phyloP scores from a whole-genome alignment of 306 rosid species.

The Cicer pinnatifidum region DNA sequence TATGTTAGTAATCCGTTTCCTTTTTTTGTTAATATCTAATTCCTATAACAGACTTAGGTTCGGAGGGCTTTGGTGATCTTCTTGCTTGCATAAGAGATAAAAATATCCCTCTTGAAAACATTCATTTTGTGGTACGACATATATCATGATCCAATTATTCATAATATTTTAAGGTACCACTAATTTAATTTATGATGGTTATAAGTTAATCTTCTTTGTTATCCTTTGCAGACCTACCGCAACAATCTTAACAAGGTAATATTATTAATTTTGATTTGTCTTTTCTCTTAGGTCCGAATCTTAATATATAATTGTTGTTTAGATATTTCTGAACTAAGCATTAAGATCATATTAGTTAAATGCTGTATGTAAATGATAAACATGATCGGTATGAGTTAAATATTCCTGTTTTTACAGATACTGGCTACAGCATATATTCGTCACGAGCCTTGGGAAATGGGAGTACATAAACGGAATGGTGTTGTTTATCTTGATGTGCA shows the following conservation, averaged over 20 bases:
- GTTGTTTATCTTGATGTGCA: constrained; percentile 97
- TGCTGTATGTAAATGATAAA: background rate
- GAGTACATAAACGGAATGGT: constrained; percentile 95
- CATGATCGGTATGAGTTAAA: background rate
- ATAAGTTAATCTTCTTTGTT: constrained; percentile 28
- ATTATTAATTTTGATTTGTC: constrained; percentile 21
- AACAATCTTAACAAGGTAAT: constrained; percentile 95
- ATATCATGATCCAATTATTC: constrained; percentile 31
- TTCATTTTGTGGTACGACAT: constrained; percentile 91
- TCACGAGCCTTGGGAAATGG: constrained; percentile 99
- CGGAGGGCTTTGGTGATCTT: constrained; percentile 89
- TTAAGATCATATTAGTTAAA: constrained; percentile 22
- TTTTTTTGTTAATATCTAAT: constrained; percentile 36
- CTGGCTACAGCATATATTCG: constrained; percentile 85
- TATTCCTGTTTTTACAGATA: constrained; percentile 59
- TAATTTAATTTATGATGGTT: constrained; percentile 40
- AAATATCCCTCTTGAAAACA: constrained; percentile 76
- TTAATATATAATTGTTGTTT: background rate
- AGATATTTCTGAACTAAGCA: background rate
- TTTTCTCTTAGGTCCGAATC: constrained; percentile 9
- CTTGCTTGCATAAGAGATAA: constrained; percentile 89
- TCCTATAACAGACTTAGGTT: constrained; percentile 72
- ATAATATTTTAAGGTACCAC: constrained; percentile 22
- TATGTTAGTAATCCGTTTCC: constrained; percentile 17
- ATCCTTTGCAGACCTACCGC: constrained; percentile 76